Base-by-base conservation (phyloP, 2,329 filamentous ascomycete genomes). In the Juglanconis oblonga region DNA sequence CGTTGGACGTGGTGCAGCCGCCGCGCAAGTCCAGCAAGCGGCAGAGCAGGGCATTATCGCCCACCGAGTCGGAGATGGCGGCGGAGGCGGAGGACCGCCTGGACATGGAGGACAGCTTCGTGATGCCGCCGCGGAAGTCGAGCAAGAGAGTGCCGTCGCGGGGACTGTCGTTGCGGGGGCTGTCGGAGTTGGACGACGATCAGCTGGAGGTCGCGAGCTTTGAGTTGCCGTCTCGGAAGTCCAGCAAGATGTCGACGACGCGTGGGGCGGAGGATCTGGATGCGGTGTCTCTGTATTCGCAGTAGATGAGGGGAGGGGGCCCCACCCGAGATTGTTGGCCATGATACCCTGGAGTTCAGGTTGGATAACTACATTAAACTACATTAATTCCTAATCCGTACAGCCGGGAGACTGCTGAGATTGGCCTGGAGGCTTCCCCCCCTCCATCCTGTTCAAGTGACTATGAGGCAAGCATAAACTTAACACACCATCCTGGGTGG, bases 281-380 rank as follows among this genome's bases (percentile, higher is more conserved):
- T 40, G 60, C 61, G 4, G 24, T 55, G 50, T 63, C 61, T n/a
- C 49, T 63, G 13, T 63, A 63, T 38, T 63, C 61, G 10, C 61
- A 63, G 42, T 57, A 45, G 32, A n/a, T 4, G 13, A 31, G 13
- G 2, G 33, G 31, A 3, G 31, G 10, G 8, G 11, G 8, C 6
- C n/a, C 44, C 11, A 38, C 10, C n/a, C n/a, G 31, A 48, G n/a
- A 40, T 40, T n/a, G 45, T 7, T 51, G 45, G 45, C 45, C 31
- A 31, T 11, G 45, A 48, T 48, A 48, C 45, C 45, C 45, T 11
- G 45, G 45, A 31, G 45, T 48, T 48, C 11, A 31, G n/a, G 45
- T 32, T 31, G 45, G 5, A 24, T 13, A 11, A 48, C 3, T 11
- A 48, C 6, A 38, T 24, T 24, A 24, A 24, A 24, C 17, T 24